Evolutionary conservation across 2,329 filamentous ascomycete genomes (phyloP), one percentile per base, ranked within the genome.

Genomic region (Zalaria obscura): DNA sequence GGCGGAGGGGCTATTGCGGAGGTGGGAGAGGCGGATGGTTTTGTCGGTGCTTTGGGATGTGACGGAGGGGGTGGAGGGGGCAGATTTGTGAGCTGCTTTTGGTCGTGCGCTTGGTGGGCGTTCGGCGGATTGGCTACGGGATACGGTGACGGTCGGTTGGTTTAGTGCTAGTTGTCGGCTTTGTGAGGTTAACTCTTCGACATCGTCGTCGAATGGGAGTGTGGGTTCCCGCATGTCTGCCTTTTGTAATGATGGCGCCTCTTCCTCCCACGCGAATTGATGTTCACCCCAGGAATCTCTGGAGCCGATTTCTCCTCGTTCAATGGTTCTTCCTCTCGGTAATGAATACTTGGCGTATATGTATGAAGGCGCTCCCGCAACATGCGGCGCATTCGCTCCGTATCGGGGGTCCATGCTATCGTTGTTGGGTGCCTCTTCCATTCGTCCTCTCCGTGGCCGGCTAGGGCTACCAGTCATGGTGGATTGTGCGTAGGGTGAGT

Each of bases 331-430:
- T 9, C 89, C 89, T 46, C 89, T 76, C 1, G 91, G 89, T 27
- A 96, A 68, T 1, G 75, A 68, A 55, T 87, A 94, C 45, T 83
- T 93, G 5, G 86, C 80, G 57, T 95, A 91, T 10, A 84, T 83
- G 57, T 93, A 93, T 0, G 87, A 85, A 0, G 81, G 72, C 3
- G 77, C 74, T 1, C 55, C 46, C 25, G 18, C 18, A 18, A 18
- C 18, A 18, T 18, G 18, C 18, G 18, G 18, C 18, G 18, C 18
- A 2, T 18, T 18, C 18, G 18, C 18, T 18, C 18, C 18, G 18
- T 18, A 18, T 18, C 18, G 18, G 18, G 18, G 18, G 18, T 18
- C 18, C 18, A 18, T 18, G 18, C 18, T 18, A 18, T 18, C 18
- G 18, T 18, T 18, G 18, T 18, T 18, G 18, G 18, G 18, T 18